Conservation (phyloP, 1,139 yeast species). For the Candida mesenterica region DNA sequence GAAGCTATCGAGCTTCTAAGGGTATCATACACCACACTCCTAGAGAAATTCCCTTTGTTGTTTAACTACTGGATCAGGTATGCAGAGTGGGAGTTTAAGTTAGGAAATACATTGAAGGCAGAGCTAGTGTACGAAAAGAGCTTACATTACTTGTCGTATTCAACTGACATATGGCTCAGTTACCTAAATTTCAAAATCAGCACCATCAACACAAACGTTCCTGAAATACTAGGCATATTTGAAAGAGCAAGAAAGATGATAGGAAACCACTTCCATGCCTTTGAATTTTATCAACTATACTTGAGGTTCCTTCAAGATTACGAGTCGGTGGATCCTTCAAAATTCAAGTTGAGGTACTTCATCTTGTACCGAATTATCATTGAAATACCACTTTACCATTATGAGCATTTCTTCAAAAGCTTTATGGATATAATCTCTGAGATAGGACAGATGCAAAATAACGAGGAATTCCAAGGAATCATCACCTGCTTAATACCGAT, state of each 20-base stretch:
- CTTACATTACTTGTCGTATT: conserved; percentile 49
- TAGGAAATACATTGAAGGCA: conserved; percentile 55
- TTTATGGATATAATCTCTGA: conserved; percentile 43
- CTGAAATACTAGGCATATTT: conserved; percentile 45
- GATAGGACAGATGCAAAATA: conserved; percentile 19
- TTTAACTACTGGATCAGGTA: conserved; percentile 81
- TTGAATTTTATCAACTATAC: conserved; percentile 74
- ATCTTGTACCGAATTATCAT: conserved; percentile 56
- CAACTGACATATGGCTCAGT: conserved; percentile 71
- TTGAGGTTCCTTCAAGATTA: conserved; percentile 51
- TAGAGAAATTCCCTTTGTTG: conserved; percentile 63
- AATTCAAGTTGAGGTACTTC: conserved; percentile 36
- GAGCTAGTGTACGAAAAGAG: conserved; percentile 53
- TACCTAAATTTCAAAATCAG: conserved; percentile 58
- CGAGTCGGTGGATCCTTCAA: conserved; percentile 28
- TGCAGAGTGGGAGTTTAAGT: conserved; percentile 63
- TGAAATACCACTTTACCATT: conserved; percentile 77
- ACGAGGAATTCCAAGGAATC: conserved; percentile 23
- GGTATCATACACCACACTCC: conserved; percentile 53
- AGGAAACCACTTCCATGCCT: conserved; percentile 73
- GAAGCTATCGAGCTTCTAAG: conserved; percentile 43
- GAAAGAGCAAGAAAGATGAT: conserved; percentile 60
- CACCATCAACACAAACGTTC: conserved; percentile 33
- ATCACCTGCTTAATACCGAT: conserved; percentile 21
- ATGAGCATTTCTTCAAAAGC: conserved; percentile 51